These are phyloP conservation scores for Gnaphalium uliginosum DNA, from an alignment of 129 eudicot species.

Conservation along the genomic window DNA sequence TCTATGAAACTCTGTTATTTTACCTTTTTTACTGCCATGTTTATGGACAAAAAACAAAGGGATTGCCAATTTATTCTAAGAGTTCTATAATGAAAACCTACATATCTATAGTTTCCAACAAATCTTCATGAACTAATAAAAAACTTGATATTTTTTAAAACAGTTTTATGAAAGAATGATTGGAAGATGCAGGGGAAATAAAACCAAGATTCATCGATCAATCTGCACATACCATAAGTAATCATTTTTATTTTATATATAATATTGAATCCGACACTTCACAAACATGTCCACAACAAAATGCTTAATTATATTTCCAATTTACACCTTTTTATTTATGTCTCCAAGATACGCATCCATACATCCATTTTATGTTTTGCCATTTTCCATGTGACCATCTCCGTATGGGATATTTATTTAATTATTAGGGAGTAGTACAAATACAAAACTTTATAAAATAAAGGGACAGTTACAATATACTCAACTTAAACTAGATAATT, in stretches of 20 bases:
- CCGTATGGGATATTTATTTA: background rate
- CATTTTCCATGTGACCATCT: slow-evolving; percentile 5
- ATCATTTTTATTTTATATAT: background rate
- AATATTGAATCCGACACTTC: background rate
- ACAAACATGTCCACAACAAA: background rate
- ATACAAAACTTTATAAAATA: too few species aligned
- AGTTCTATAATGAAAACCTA: background rate
- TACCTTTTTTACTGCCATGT: too few species aligned
- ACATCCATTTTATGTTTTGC: background rate
- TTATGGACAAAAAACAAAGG: background rate
- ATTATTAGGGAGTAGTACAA: too few species aligned
- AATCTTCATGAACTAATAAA: background rate
- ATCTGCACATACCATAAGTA: background rate
- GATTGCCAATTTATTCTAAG: too few species aligned
- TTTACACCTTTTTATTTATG: background rate
- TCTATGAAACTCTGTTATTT: background rate
- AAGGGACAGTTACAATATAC: too few species aligned
- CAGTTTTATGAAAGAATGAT: background rate
- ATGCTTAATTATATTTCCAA: background rate
- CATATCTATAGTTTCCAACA: background rate
- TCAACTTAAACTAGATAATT: too few species aligned
- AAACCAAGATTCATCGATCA: background rate
- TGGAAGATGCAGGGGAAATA: background rate
- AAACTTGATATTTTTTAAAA: background rate
- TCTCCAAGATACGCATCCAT: slow-evolving; percentile 5